phyloP scores from a whole-genome alignment of 2,329 filamentous ascomycete species.

The Whalleya microplaca region DNA sequence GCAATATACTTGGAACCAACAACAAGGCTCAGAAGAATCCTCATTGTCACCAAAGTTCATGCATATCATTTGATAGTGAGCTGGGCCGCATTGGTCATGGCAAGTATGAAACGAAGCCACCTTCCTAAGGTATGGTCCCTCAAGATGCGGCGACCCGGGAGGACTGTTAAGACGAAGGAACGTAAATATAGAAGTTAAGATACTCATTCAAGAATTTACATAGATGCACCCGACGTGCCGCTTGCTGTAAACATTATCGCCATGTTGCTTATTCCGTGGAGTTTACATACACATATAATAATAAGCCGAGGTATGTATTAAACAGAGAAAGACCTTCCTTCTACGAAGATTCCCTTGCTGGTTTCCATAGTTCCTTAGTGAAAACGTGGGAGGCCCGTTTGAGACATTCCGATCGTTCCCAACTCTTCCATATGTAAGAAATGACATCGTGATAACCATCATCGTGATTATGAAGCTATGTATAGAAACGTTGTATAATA shows the following conservation, averaged over 20 bases:
- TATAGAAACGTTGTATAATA: no score
- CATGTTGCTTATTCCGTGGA: neutral
- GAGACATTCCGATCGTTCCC: neutral
- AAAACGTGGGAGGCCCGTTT: neutral
- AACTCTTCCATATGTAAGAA: neutral
- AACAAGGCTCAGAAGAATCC: slow-evolving; percentile 15
- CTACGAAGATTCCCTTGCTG: no score
- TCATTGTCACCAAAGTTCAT: slow-evolving; percentile 1
- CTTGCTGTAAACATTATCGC: neutral
- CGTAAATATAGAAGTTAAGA: neutral
- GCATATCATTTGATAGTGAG: neutral
- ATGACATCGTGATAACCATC: neutral
- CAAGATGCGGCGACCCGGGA: neutral
- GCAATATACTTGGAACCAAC: slow-evolving; percentile 20
- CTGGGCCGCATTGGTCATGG: neutral
- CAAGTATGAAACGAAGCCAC: slow-evolving; percentile 19
- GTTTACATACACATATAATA: no score
- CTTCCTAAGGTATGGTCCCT: slow-evolving; percentile 4
- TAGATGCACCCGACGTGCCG: no score
- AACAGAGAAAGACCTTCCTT: no score
- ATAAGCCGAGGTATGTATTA: no score
- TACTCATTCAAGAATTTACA: no score
- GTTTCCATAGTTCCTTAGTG: no score
- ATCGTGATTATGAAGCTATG: neutral
- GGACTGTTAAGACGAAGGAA: neutral